Percentiles rank a stretch among this genome's conserved stretches.
These are phyloP conservation scores for Candida sojae DNA, from an alignment of 1,139 yeast species.

Conservation along the genomic window DNA sequence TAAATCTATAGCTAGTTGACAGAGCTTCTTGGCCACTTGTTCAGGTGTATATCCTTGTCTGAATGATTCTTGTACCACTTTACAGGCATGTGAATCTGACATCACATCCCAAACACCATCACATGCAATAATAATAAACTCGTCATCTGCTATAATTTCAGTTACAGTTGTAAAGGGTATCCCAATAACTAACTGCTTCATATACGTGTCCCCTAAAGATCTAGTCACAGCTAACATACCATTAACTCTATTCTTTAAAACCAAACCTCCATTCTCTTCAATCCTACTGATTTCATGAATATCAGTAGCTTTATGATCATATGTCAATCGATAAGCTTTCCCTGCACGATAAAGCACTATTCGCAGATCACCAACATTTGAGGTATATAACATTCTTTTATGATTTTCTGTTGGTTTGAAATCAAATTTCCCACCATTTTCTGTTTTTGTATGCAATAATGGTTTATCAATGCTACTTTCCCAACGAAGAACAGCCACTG, in stretches of 20 bases:
- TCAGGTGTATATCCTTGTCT: slow-evolving; percentile 45
- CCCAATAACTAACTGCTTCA: slow-evolving; percentile 88
- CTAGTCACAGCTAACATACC: slow-evolving; percentile 96
- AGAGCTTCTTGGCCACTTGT: slow-evolving; percentile 67
- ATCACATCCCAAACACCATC: slow-evolving; percentile 97
- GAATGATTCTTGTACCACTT: slow-evolving; percentile 53
- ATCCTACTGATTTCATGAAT: slow-evolving; percentile 74
- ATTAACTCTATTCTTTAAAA: slow-evolving; percentile 89
- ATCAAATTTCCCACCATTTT: slow-evolving; percentile 29
- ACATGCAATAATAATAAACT: slow-evolving; percentile 84
- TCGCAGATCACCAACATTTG: slow-evolving; percentile 94
- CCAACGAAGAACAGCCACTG: slow-evolving; percentile 90
- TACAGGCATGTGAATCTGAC: slow-evolving; percentile 78
- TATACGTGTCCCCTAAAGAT: slow-evolving; percentile 90
- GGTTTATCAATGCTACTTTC: slow-evolving; percentile 35
- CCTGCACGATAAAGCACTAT: slow-evolving; percentile 77
- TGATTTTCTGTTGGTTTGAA: slow-evolving; percentile 50
- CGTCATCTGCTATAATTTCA: slow-evolving; percentile 60
- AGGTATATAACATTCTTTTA: slow-evolving; percentile 80
- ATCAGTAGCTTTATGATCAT: slow-evolving; percentile 95
- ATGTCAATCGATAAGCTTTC: slow-evolving; percentile 73
- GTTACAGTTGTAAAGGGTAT: slow-evolving; percentile 92
- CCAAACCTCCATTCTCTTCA: slow-evolving; percentile 77
- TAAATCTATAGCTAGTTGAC: slow-evolving; percentile 74
- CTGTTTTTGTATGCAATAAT: neutral